Base-by-base conservation (phyloP, 2,329 filamentous ascomycete genomes). In the Capronia coronata region DNA sequence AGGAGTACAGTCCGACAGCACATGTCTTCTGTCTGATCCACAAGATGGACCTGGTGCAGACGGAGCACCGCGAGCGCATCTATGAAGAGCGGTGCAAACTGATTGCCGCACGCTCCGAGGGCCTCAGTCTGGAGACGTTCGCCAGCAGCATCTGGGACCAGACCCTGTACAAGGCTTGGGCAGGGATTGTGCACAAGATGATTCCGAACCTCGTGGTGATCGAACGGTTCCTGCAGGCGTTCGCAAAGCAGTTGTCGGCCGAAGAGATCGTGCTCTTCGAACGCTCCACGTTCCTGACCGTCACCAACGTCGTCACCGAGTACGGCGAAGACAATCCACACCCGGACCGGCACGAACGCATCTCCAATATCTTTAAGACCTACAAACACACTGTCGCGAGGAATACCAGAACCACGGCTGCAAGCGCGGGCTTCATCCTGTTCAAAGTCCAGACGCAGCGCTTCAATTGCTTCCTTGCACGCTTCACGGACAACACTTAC, bases 91-190 rank as follows among this genome's bases (percentile, higher is more conserved):
- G 88, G 53, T 84, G 89, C 19, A 75, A 80, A 23, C 74, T 89
- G 48, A 87, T 96, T 55, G 80, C 84, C 50, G 79, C 82, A 56
- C 87, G 87, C 63, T 90, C 86, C 48, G 77, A 80, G 49, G 69
- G 75, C 14, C 81, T 94, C 65, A 79, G 83, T 56, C 77, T 96
- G 53, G 87, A 87, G 51, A 89, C 90, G 52, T 97, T 95, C 66
- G 87, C 89, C 8, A 97, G 91, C 25, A 94, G 87, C 47, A 98
- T 98, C 64, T 98, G 93, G 93, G 93, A 98, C 64, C 93, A 98
- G 72, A 94, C 86, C 48, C 75, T 98, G 30, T 98, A 97, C 75
- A 94, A 94, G 69, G 93, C 93, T 1, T 98, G 93, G 93, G 93
- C 93, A 0, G 87, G 87, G 65, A 96, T 98, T 61, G 96, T 98